Evolutionary conservation across 1,284 basidiomycete genomes (phyloP), one percentile per base, ranked within the genome.

Genomic region (Cryptococcus hybrid): DNA sequence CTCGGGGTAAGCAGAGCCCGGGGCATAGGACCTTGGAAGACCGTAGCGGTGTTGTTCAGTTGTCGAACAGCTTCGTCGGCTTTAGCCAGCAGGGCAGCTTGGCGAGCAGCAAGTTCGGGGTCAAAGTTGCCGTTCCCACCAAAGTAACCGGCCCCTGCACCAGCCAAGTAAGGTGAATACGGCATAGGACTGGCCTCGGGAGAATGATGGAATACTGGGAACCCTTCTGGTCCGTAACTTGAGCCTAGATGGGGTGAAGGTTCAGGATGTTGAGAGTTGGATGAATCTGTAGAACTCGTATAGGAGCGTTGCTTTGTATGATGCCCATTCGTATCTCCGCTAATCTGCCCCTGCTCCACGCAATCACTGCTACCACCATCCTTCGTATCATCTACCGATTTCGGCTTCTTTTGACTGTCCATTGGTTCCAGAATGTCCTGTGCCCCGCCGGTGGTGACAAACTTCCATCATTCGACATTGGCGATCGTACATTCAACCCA

Each of bases 141-240:
- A 30, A 47, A 47, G 15, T 58, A 47, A 7, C 57, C 52, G 47
- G 24, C 51, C 1, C 54, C 60, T 11, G 47, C 45, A 42, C 40
- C 40, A 11, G 46, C 39, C 43, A 51, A 13, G 15, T 56, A 34
- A 4, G 42, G 34, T 35, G 35, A 13, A 42, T 38, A 59, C 6
- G 56, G 18, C 7, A 55, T 36, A 0, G 59, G 56, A 34, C 56
- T 60, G 15, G 54, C 52, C 13, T 58, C 56, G 8, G 59, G 59
- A 13, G 61, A 62, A 48, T 52, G 43, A 40, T 45, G 49, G 57
- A 61, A 61, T 38, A 60, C 62, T 2, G 70, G 68, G 53, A 74
- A 76, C 0, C 74, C 74, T 35, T 76, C 74, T 30, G 68, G 63
- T 46, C 71, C 73, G 57, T 76, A 76, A 55, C 68, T 70, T 7